These are phyloP conservation scores for Yamadazyma siamensis DNA, from an alignment of 1,139 yeast genomes.

Conservation along the genomic window DNA sequence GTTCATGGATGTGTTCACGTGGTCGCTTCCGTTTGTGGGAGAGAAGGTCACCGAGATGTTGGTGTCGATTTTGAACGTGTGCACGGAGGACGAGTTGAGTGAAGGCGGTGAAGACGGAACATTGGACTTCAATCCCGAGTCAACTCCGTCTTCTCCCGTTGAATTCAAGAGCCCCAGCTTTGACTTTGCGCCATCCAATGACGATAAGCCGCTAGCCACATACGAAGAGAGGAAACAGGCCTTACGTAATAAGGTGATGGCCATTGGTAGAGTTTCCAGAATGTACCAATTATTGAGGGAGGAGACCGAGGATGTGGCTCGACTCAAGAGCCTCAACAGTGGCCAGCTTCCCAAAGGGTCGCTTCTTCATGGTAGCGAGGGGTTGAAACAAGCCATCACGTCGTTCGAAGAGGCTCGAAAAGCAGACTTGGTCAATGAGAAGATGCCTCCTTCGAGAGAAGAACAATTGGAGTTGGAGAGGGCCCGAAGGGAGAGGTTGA, in stretches of 20 bases:
- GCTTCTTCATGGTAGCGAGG: conserved; percentile 77
- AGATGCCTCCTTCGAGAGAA: conserved; percentile 78
- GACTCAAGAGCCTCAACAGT: conserved; percentile 67
- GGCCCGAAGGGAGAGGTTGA: conserved; percentile 38
- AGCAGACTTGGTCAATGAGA: conserved; percentile 84
- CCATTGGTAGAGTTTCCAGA: conserved; percentile 91
- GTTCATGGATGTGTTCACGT: conserved; percentile 95
- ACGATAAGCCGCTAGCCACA: conserved; percentile 12
- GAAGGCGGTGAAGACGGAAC: conserved; percentile 55
- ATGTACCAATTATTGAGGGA: conserved; percentile 90
- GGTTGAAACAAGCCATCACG: conserved; percentile 64
- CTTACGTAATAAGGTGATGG: conserved; percentile 83
- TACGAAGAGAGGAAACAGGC: conserved; percentile 54
- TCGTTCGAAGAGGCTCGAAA: conserved; percentile 81
- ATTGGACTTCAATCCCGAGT: conserved; percentile 10
- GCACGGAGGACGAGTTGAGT: conserved; percentile 92
- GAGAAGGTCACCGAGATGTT: conserved; percentile 93
- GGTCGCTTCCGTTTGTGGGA: conserved; percentile 99
- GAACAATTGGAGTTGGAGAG: conserved; percentile 48
- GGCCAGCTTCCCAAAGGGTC: conserved; percentile 81
- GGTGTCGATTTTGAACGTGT: conserved; percentile 83
- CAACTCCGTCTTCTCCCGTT: conserved; percentile 14
- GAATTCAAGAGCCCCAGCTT: conserved; percentile 9
- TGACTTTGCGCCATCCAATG: conserved; percentile 8
- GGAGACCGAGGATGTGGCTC: conserved; percentile 85